Conservation (phyloP, 768 basidiomycete species). For the Filobasidium floriforme region DNA sequence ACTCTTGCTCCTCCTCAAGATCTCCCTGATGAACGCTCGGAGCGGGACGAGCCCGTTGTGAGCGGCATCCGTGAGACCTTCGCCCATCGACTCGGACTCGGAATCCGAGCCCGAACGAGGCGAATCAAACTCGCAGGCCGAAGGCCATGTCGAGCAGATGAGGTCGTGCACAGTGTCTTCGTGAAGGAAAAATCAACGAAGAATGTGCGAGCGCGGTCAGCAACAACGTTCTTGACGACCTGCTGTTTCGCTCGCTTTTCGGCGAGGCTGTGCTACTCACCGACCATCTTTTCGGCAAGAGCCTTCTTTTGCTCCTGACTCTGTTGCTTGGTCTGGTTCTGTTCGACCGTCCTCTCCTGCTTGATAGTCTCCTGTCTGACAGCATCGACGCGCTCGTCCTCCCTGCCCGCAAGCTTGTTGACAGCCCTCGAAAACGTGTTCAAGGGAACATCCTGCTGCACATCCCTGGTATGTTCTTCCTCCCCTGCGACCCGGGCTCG, state of each 20-base stretch:
- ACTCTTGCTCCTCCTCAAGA: conserved; percentile 22
- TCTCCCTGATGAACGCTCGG: conserved; percentile 25
- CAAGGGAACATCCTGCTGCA: conserved; percentile 3
- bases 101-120: conserved; percentile 16
- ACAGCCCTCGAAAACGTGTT: conserved; percentile 7
- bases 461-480: conserved; percentile 3
- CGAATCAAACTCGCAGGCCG: conserved; percentile 21
- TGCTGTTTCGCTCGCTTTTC: neutral
- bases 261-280: conserved; percentile 13
- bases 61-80: neutral
- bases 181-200: neutral
- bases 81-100: conserved; percentile 15
- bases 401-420: neutral
- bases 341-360: neutral
- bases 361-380: conserved; percentile 1
- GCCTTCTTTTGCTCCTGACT: conserved; percentile 16
- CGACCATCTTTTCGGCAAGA: conserved; percentile 25
- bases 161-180: conserved; percentile 24
- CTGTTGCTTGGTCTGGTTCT: conserved; percentile 6
- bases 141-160: conserved; percentile 24
- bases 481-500: neutral
- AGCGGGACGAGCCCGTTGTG: conserved; percentile 19
- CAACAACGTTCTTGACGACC: neutral
- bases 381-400: neutral
- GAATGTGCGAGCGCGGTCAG: neutral